A percentile compares a stretch with the other conserved stretches of the same genome.
These are phyloP conservation scores for Claviceps africana DNA, from an alignment of 2,329 filamentous ascomycete species.

Conservation along the genomic window DNA sequence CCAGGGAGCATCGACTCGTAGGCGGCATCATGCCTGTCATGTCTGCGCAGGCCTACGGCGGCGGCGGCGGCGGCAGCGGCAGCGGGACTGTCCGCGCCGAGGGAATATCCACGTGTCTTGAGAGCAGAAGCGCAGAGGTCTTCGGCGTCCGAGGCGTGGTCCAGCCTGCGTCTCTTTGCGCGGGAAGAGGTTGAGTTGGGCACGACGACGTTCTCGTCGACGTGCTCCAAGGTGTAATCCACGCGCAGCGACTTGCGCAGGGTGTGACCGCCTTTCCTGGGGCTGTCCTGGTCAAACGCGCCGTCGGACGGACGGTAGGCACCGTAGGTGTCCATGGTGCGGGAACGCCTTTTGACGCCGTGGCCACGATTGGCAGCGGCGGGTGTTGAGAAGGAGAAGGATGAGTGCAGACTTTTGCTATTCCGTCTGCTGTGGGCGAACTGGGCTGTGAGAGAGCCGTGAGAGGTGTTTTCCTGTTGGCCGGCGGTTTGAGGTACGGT, in stretches of 20 bases:
- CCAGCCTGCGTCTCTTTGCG: slow-evolving; percentile 23
- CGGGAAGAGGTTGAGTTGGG: slow-evolving; percentile 22
- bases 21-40: slow-evolving; percentile 17
- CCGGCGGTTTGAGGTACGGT: too few relatives aligned
- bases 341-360: slow-evolving; percentile 28
- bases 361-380: slow-evolving; percentile 13
- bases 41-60: slow-evolving; percentile 20
- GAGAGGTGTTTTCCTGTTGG: not conserved
- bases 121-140: slow-evolving; percentile 15
- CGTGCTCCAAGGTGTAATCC: slow-evolving; percentile 42
- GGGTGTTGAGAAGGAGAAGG: slow-evolving; percentile 23
- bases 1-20: slow-evolving; percentile 23
- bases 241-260: slow-evolving; percentile 42
- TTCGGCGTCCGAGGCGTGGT: slow-evolving; percentile 21
- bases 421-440: slow-evolving; percentile 14
- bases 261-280: slow-evolving; percentile 44
- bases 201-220: slow-evolving; percentile 31
- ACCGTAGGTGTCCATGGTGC: slow-evolving; percentile 26
- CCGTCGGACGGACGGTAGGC: slow-evolving; percentile 19
- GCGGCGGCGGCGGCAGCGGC: slow-evolving; percentile 15
- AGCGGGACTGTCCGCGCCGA: slow-evolving; percentile 16
- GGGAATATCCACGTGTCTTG: slow-evolving; percentile 24
- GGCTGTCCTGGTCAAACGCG: slow-evolving; percentile 34
- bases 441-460: not conserved
- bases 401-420: slow-evolving; percentile 21